Percentiles rank a stretch among this genome's conserved stretches.
Conservation (phyloP, 257 asterid genomes). For the Ilex aquifolium region DNA sequence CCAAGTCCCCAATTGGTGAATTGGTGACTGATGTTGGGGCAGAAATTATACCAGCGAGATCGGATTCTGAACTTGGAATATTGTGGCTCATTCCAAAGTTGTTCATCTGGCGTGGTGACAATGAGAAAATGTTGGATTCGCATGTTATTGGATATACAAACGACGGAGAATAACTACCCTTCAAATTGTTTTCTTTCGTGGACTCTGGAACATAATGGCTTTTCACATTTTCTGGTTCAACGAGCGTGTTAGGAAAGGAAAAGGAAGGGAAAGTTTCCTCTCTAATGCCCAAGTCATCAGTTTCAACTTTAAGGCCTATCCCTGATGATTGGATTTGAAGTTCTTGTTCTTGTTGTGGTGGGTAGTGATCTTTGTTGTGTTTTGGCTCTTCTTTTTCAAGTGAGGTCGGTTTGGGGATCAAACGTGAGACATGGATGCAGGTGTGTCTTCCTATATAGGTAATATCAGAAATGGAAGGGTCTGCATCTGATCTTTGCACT, state of each 20-base stretch:
- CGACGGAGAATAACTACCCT: conserved; percentile 19
- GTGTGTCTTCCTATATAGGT: conserved; percentile 61
- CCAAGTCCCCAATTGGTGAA: conserved; percentile 69
- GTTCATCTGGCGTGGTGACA: conserved; percentile 25
- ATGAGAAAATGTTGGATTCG: conserved; percentile 34
- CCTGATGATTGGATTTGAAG: conserved; percentile 10
- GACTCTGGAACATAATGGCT: conserved; percentile 15
- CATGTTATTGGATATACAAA: conserved; percentile 40
- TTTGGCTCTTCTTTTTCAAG: conserved; percentile 17
- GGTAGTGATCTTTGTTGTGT: conserved; percentile 14
- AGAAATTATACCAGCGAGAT: conserved; percentile 45
- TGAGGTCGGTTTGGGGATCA: not conserved
- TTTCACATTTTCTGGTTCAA: conserved; percentile 24
- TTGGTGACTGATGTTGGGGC: conserved; percentile 64
- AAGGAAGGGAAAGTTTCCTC: conserved; percentile 28
- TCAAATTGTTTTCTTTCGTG: not conserved
- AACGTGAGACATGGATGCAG: conserved; percentile 21
- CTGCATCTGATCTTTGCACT: conserved; percentile 56
- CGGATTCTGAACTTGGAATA: conserved; percentile 33
- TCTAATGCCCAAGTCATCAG: conserved; percentile 5
- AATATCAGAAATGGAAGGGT: conserved; percentile 48
- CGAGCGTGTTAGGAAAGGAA: conserved; percentile 37
- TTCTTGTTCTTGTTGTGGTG: conserved; percentile 10
- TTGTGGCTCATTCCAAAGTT: conserved; percentile 22
- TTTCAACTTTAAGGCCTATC: conserved; percentile 23